A percentile compares a stretch with the other conserved stretches of the same genome.
phyloP scores from a whole-genome alignment of 2,329 filamentous ascomycete genomes.

The Penicillium capsulatum region DNA sequence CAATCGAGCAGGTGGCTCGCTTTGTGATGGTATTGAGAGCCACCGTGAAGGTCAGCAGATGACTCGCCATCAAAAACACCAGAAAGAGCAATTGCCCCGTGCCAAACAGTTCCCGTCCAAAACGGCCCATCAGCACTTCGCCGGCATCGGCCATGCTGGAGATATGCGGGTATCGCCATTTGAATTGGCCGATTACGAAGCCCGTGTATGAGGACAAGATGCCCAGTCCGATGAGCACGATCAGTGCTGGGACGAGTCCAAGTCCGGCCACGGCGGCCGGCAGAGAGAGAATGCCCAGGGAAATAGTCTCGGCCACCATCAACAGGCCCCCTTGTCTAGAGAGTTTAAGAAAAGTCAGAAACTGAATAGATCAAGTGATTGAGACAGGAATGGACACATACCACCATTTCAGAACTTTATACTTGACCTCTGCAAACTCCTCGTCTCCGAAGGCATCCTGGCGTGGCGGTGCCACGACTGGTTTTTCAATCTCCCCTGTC shows the following conservation, averaged over 20 bases:
- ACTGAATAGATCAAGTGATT: no score
- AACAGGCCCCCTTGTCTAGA: conserved; percentile 43
- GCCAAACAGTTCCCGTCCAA: conserved; percentile 52
- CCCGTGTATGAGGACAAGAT: conserved; percentile 53
- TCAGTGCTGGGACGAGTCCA: conserved; percentile 47
- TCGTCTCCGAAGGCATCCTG: no score
- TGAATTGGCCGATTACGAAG: conserved; percentile 55
- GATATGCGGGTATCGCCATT: conserved; percentile 51
- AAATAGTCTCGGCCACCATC: conserved; percentile 56
- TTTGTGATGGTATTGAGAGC: conserved; percentile 59
- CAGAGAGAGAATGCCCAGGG: conserved; percentile 52
- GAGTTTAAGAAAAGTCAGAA: not conserved
- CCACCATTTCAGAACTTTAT: conserved; percentile 35
- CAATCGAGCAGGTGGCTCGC: conserved; percentile 56
- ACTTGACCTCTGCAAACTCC: no score
- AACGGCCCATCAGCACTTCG: conserved; percentile 54
- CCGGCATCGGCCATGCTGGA: conserved; percentile 63
- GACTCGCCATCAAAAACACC: conserved; percentile 62
- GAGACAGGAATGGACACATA: conserved; percentile 13
- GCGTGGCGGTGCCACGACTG: no score
- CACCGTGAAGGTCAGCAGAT: conserved; percentile 62
- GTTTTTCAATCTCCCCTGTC: no score
- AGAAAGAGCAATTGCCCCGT: conserved; percentile 58
- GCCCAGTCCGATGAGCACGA: conserved; percentile 51
- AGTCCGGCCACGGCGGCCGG: conserved; percentile 50